These are phyloP conservation scores for Clarireedia hainanense DNA, from an alignment of 2,329 filamentous ascomycete species.

Conservation along the genomic window DNA sequence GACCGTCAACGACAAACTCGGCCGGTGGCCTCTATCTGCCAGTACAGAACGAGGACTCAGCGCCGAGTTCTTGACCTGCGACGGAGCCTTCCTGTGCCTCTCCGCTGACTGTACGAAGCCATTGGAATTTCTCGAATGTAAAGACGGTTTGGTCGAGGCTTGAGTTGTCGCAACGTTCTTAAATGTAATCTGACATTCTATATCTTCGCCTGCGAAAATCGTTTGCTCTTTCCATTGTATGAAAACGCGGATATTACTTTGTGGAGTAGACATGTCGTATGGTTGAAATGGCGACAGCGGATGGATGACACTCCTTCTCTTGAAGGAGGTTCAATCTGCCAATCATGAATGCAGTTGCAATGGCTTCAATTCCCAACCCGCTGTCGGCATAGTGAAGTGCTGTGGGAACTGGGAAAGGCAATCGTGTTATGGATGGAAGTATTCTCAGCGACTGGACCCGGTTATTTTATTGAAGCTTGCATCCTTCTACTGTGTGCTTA, in stretches of 20 bases:
- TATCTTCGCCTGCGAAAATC: conserved; percentile 92
- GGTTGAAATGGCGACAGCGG: conserved; percentile 9
- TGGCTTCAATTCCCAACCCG: conserved; percentile 9
- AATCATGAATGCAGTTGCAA: conserved; percentile 28
- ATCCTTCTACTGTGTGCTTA: background rate
- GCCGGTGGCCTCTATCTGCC: conserved; percentile 51
- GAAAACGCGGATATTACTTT: conserved; percentile 84
- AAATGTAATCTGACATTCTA: conserved; percentile 94
- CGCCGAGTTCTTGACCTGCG: conserved; percentile 34
- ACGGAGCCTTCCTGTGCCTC: conserved; percentile 25
- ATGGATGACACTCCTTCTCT: conserved; percentile 20
- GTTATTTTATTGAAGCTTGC: background rate
- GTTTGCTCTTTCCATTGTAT: conserved; percentile 91
- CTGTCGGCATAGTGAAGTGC: conserved; percentile 21
- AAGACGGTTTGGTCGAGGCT: conserved; percentile 17
- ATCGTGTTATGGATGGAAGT: too few species aligned
- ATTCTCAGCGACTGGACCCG: too few species aligned
- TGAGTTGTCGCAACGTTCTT: conserved; percentile 57
- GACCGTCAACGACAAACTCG: conserved; percentile 57
- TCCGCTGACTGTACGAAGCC: conserved; percentile 20
- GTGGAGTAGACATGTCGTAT: conserved; percentile 33
- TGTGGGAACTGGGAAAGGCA: background rate
- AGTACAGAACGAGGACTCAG: conserved; percentile 38
- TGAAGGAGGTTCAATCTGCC: conserved; percentile 25
- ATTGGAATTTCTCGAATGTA: conserved; percentile 22